Evolutionary conservation across 768 basidiomycete species (phyloP).

Genomic region (Boletus rubroflammeus): DNA sequence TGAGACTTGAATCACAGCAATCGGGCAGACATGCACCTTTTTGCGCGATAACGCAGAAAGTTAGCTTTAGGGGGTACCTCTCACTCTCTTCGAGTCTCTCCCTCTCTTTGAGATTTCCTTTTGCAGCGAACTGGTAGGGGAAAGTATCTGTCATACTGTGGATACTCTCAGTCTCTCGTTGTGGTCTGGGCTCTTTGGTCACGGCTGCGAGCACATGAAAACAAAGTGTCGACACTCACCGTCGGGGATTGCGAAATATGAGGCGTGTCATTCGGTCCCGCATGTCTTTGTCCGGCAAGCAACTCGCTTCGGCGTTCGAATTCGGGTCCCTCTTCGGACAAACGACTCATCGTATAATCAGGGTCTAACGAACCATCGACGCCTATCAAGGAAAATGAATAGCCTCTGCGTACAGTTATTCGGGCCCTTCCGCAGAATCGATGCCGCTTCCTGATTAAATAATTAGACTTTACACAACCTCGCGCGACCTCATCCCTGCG

Average conservation of each 20-base stretch:
- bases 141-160: neutral
- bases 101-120: slow-evolving; percentile 9
- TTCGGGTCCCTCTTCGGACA: neutral
- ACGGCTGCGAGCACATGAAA: neutral
- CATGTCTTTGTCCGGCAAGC: neutral
- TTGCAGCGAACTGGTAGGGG: neutral
- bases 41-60: neutral
- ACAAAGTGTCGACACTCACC: neutral
- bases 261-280: slow-evolving; percentile 2
- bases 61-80: neutral
- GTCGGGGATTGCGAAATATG: neutral
- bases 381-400: neutral
- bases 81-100: neutral
- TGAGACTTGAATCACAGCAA: neutral
- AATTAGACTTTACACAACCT: slow-evolving; percentile 5
- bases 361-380: neutral
- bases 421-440: neutral
- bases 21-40: slow-evolving; percentile 4
- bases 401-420: neutral
- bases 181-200: neutral
- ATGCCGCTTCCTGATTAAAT: neutral
- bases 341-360: neutral
- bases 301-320: neutral
- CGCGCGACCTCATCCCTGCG: neutral
- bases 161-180: neutral